Conservation (phyloP, 192 early-diverging fungal species). For the Rhizophagus clarus region DNA sequence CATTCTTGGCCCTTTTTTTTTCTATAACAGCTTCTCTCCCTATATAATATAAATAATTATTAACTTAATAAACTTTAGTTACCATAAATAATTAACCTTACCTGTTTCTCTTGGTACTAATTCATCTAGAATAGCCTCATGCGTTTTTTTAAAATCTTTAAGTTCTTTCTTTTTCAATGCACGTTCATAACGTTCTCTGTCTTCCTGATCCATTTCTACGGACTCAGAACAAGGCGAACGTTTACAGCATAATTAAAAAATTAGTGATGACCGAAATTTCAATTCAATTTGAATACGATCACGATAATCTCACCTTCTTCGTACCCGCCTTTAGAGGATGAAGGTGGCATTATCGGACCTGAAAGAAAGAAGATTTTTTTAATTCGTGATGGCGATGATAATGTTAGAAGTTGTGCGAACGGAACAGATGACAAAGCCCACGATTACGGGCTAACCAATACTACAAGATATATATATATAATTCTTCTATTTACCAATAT, state of each 20-base stretch:
- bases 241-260: not conserved
- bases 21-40: constrained; percentile 64
- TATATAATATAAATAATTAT: not conserved
- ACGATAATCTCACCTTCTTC: constrained; percentile 6
- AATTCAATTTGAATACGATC: not conserved
- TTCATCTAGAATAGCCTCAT: constrained; percentile 66
- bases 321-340: not conserved
- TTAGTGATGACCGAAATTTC: not conserved
- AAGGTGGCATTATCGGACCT: constrained; percentile 22
- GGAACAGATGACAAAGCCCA: too few species aligned
- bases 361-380: not conserved
- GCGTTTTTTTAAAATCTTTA: constrained; percentile 46
- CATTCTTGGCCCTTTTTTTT: constrained; percentile 62
- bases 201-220: constrained; percentile 50
- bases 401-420: too few species aligned
- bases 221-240: constrained; percentile 15
- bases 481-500: not conserved
- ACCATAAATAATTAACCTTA: constrained; percentile 15
- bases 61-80: not conserved
- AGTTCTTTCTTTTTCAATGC: constrained; percentile 41
- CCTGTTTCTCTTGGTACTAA: constrained; percentile 67
- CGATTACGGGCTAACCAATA: too few species aligned
- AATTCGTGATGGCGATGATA: too few species aligned
- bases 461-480: too few species aligned
- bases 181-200: constrained; percentile 44